phyloP scores from a whole-genome alignment of 2,329 filamentous ascomycete species.

The Geosmithia flava region DNA sequence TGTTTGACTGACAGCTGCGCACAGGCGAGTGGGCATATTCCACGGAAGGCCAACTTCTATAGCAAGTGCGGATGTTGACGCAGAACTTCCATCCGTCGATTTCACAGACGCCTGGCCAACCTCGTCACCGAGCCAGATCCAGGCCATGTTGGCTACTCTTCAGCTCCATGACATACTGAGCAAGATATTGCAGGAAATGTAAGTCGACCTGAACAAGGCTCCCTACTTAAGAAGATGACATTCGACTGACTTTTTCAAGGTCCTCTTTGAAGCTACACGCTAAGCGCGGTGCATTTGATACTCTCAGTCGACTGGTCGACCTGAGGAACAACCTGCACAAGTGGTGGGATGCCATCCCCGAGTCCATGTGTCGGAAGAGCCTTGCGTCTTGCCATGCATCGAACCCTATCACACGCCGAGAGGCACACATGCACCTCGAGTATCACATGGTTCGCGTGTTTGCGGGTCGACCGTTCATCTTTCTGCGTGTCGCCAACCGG shows the following conservation, averaged over 20 bases:
- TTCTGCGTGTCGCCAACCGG: background rate
- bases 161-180: constrained; percentile 21
- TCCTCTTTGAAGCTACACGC: constrained; percentile 13
- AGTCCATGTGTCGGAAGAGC: constrained; percentile 37
- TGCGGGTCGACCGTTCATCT: constrained; percentile 34
- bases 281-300: constrained; percentile 1
- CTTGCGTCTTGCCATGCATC: constrained; percentile 25
- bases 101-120: constrained; percentile 27
- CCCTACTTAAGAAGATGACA: background rate
- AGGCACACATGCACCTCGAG: constrained; percentile 34
- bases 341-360: constrained; percentile 24
- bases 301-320: constrained; percentile 17
- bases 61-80: constrained; percentile 37
- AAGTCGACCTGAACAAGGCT: constrained; percentile 2
- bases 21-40: constrained; percentile 39
- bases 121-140: constrained; percentile 26
- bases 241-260: constrained; percentile 8
- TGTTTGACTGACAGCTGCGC: background rate
- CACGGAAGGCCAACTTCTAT: constrained; percentile 44
- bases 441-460: constrained; percentile 41
- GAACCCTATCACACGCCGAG: constrained; percentile 11
- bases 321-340: constrained; percentile 21
- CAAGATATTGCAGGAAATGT: constrained; percentile 26
- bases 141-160: constrained; percentile 31
- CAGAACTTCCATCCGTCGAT: constrained; percentile 32